Evolutionary conservation across 176 grass and related monocot genomes (phyloP).

Genomic region (Saccharum officinarum): DNA sequence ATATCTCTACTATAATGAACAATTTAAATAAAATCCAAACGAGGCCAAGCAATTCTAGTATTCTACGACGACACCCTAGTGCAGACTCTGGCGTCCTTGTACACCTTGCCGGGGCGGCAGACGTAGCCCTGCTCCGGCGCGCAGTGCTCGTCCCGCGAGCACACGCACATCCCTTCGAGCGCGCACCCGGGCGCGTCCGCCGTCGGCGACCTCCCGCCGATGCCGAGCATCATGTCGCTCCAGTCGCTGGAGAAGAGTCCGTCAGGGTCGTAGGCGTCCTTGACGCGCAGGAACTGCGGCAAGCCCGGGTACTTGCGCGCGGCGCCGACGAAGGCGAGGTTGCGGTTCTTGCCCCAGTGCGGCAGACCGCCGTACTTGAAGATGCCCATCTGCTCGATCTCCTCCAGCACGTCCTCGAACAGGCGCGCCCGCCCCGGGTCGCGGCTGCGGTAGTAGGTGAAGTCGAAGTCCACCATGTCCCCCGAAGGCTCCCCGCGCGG

Average conservation of each 20-base stretch:
- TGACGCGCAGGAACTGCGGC: slow-evolving; percentile 39
- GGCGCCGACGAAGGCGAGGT: slow-evolving; percentile 51
- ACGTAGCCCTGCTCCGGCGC: slow-evolving; percentile 58
- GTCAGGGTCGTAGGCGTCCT: slow-evolving; percentile 43
- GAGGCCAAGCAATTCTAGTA: background rate
- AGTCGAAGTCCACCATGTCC: slow-evolving; percentile 73
- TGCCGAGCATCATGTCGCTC: slow-evolving; percentile 60
- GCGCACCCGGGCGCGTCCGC: slow-evolving; percentile 44
- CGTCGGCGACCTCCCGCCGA: slow-evolving; percentile 27
- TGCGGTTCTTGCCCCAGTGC: slow-evolving; percentile 89
- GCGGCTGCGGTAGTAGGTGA: slow-evolving; percentile 73
- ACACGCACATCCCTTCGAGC: slow-evolving; percentile 68
- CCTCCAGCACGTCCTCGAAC: slow-evolving; percentile 65
- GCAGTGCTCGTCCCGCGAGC: slow-evolving; percentile 59
- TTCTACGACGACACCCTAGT: slow-evolving; percentile 19
- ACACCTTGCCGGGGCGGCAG: slow-evolving; percentile 57
- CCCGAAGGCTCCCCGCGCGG: background rate
- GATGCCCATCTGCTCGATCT: slow-evolving; percentile 84
- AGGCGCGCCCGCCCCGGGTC: slow-evolving; percentile 40
- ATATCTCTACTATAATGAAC: too few species aligned
- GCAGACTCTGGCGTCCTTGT: slow-evolving; percentile 60
- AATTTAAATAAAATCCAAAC: background rate
- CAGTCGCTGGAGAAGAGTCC: slow-evolving; percentile 68
- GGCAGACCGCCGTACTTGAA: slow-evolving; percentile 67
- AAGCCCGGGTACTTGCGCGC: slow-evolving; percentile 31